Conservation (phyloP, 176 grass and related monocot genomes). For the Juncus inflexus region DNA sequence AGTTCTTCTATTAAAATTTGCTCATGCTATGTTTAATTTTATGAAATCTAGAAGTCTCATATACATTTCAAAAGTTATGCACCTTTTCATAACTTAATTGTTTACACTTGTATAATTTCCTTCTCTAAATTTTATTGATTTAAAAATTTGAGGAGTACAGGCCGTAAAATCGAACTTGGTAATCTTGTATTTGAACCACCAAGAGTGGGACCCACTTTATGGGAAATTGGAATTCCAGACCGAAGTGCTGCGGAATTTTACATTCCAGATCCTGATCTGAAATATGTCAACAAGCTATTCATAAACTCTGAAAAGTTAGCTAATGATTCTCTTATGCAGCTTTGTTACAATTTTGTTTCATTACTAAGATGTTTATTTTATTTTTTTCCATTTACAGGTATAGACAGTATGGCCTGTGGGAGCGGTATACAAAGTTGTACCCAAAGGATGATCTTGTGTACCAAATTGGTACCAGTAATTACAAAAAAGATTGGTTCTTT, state of each 20-base stretch:
- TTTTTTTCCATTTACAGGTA: conserved; percentile 23
- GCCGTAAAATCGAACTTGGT: conserved; percentile 24
- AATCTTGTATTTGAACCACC: conserved; percentile 54
- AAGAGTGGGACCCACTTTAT: conserved; percentile 50
- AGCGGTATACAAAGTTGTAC: conserved; percentile 70
- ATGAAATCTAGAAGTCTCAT: no score
- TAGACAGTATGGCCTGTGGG: conserved; percentile 82
- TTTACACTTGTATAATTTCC: no score
- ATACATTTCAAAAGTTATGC: no score
- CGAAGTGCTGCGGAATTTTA: conserved; percentile 68
- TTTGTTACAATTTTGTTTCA: neutral
- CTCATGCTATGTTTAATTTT: no score
- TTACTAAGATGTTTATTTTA: neutral
- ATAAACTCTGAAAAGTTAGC: conserved; percentile 36
- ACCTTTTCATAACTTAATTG: no score
- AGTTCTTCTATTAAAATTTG: no score
- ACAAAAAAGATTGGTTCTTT: conserved; percentile 80
- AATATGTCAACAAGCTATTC: conserved; percentile 43
- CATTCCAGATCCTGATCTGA: conserved; percentile 44
- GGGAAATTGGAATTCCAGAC: conserved; percentile 79
- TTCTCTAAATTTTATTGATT: neutral
- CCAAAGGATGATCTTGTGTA: conserved; percentile 46
- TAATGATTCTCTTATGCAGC: neutral
- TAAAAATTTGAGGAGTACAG: conserved; percentile 6
- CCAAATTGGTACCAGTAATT: conserved; percentile 40